Evolutionary conservation across 2,329 filamentous ascomycete genomes (phyloP), one percentile per base, ranked within the genome.

Genomic region (Aspergillus pseudoterreus): DNA sequence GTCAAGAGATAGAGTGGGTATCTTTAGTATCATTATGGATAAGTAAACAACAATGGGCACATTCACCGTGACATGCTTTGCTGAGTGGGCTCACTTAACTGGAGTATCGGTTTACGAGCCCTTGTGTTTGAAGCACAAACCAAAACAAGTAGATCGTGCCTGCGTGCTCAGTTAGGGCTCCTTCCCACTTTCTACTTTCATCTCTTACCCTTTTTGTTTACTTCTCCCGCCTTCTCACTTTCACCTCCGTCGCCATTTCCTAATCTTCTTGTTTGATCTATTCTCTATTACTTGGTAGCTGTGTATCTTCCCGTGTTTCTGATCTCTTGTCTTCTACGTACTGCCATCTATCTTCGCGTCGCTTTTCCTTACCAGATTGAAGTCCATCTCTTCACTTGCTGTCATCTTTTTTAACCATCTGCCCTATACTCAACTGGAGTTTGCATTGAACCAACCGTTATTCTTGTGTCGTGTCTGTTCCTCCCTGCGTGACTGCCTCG

Each of bases 241-340:
- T 59, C 64, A 65, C 35, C 35, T 39, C 47, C 50, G 35, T 47
- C 53, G 55, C 46, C 58, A 35, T 54, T 61, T 62, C 60, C 60
- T 43, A 45, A 51, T 50, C 24, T 21, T 33, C 27, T 42, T 27
- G 44, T 24, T 32, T 22, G 27, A 47, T 51, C 19, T 52, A 48
- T 33, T 49, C 17, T 45, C 21, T 30, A 21, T 36, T 33, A 50
- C 22, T 42, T 22, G 33, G 38, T 50, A 45, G 55, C 27, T 54
- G 51, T 47, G 35, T 35, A 45, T 39, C 17, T 50, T 52, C 57
- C 35, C 15, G 53, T 52, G 46, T 56, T 51, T 61, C 58, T 57
- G 52, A 52, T 57, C 38, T 58, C 38, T 53, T 53, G 44, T 47
- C 22, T 56, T 54, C 19, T 53, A 62, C 43, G 54, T 59, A 52